Evolutionary conservation across 805 yeast genomes (phyloP).

Genomic region (Yamadazyma philogaea): DNA sequence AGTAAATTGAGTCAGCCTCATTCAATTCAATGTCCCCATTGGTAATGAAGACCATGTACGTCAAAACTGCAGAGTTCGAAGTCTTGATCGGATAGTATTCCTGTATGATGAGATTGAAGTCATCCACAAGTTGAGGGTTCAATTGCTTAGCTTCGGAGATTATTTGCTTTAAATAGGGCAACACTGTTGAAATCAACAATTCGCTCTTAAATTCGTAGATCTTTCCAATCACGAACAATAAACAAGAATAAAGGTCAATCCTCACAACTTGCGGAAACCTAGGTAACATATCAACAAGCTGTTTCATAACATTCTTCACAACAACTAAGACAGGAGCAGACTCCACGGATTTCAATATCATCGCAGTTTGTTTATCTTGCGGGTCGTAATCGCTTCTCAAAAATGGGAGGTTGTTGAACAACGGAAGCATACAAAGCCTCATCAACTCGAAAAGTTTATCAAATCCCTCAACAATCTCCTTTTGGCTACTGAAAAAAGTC

Average conservation of each 20-base stretch:
- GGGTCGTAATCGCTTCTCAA: constrained; percentile 45
- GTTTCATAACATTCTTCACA: constrained; percentile 47
- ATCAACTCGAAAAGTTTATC: constrained; percentile 82
- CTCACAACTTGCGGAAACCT: constrained; percentile 66
- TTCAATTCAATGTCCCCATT: constrained; percentile 29
- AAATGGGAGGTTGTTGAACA: constrained; percentile 59
- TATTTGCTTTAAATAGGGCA: constrained; percentile 40
- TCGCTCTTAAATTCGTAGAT: constrained; percentile 46
- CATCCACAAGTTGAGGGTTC: constrained; percentile 20
- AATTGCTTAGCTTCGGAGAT: constrained; percentile 23
- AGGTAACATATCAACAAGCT: constrained; percentile 59
- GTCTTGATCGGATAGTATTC: constrained; percentile 16
- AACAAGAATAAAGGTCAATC: constrained; percentile 67
- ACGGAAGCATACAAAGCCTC: constrained; percentile 62
- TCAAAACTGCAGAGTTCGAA: constrained; percentile 27
- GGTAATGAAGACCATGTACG: constrained; percentile 34
- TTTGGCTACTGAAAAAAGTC: constrained; percentile 23
- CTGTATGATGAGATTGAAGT: constrained; percentile 26
- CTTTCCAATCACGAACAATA: constrained; percentile 59
- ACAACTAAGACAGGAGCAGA: constrained; percentile 39
- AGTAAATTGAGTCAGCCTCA: constrained; percentile 20
- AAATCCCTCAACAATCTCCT: constrained; percentile 49
- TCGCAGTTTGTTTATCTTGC: constrained; percentile 19
- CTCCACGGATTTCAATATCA: constrained; percentile 27
- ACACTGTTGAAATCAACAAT: constrained; percentile 45